Base-by-base conservation (phyloP, 2,329 filamentous ascomycete genomes). In the Hymenoscyphus fructigenus region DNA sequence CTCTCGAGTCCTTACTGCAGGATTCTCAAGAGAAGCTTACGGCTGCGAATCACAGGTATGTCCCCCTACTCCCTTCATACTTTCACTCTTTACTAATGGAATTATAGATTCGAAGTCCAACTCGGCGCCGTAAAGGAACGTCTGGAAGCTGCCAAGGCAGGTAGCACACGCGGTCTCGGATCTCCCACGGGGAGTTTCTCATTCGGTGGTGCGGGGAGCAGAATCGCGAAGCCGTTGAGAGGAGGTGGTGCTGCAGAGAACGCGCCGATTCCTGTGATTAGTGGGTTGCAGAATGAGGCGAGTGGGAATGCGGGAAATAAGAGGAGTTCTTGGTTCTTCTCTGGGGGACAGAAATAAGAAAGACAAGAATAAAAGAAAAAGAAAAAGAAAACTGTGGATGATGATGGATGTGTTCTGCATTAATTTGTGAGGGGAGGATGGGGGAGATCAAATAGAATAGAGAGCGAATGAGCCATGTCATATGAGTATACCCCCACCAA, bases 11-110 rank as follows among this genome's bases (percentile, higher is more conserved):
- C 75, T 82, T 99, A 75, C 84, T 99, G 73, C 93, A 97, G 78
- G 95, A 99, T 78, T 96, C 92, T 76, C 95, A 99, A 81, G 95
- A 99, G 83, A 99, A 99, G 82, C 86, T 99, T 77, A 96, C 94
- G 36, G 91, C 94, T 67, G 93, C 95, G 50, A 99, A 97, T 78
- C 94, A 98, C 81, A 91, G 96, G 95, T 97, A 88, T 73, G 89
- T 84, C 63, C 38, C 20, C 36, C 59, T 55, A 56, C 65, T 61
- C 55, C 20, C 47, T 15, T 10, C 41, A 12, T 44, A 20, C n/a
- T 58, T 23, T 38, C 12, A 50, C 28, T 44, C 50, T 62, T 68
- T 65, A 63, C 67, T 73, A 66, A 75, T 61, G 55, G 20, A 23
- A 10, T 20, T 20, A 61, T 76, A 98, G 95, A 78, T 99, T 99